A percentile compares a stretch with the other conserved stretches of the same genome.
Conservation (phyloP, 2,329 filamentous ascomycete species). For the Sporothrix sp. region DNA sequence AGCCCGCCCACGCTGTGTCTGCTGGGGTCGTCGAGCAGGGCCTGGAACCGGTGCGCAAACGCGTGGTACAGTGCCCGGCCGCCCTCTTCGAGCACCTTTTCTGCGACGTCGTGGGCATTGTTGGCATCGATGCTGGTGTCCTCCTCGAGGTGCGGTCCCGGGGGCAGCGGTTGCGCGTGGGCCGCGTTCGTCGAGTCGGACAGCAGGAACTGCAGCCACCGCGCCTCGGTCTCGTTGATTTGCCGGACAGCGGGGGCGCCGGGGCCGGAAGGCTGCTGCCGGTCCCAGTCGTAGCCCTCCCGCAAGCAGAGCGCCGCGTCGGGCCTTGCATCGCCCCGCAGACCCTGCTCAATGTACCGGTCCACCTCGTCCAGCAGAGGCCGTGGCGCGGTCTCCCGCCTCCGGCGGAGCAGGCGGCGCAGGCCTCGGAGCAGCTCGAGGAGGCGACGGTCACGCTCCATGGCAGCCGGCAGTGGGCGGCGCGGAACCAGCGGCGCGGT, state of each 20-base stretch:
- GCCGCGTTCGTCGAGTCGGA: constrained; percentile 21
- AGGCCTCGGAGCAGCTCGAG: constrained; percentile 22
- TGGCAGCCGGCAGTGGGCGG: constrained; percentile 16
- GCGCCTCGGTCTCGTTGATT: constrained; percentile 23
- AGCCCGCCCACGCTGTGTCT: not conserved
- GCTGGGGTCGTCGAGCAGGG: constrained; percentile 24
- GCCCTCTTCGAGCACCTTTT: constrained; percentile 9
- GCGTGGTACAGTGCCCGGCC: constrained; percentile 23
- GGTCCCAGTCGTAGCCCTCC: constrained; percentile 7
- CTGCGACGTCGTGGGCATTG: not conserved
- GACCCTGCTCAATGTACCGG: constrained; percentile 8
- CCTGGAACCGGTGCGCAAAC: constrained; percentile 26
- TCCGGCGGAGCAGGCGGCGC: constrained; percentile 20
- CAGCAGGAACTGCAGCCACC: constrained; percentile 26
- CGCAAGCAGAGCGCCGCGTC: constrained; percentile 13
- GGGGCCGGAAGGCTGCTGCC: not conserved
- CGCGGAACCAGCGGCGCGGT: no score
- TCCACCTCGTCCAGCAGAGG: constrained; percentile 22
- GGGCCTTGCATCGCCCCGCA: constrained; percentile 4
- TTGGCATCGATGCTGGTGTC: not conserved
- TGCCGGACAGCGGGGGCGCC: not conserved
- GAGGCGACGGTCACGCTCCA: constrained; percentile 22
- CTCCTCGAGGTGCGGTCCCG: constrained; percentile 1
- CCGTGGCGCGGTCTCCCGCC: constrained; percentile 21
- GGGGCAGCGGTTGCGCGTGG: constrained; percentile 17